Evolutionary conservation across 2,329 filamentous ascomycete genomes (phyloP).

Genomic region (Sarocladium kiliense): DNA sequence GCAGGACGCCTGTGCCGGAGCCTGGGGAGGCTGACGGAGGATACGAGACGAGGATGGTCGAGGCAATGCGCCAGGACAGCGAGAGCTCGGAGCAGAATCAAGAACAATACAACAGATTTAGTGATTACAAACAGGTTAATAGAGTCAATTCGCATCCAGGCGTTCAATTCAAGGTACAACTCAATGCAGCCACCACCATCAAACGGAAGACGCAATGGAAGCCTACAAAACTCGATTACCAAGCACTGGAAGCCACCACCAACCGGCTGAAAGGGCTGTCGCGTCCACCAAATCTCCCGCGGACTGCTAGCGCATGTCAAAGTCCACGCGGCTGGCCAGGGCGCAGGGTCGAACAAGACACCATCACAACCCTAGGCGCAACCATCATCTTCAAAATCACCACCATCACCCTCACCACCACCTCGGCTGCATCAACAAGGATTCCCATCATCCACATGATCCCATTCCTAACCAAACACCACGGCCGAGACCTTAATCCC

Average conservation of each 20-base stretch:
- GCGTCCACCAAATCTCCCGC: slow-evolving; percentile 1
- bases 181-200: background rate
- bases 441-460: slow-evolving; percentile 1
- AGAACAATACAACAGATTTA: too few relatives aligned
- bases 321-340: slow-evolving; percentile 3
- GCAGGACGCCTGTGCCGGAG: background rate
- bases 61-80: background rate
- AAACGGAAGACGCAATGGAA: too few relatives aligned
- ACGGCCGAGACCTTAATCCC: background rate
- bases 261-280: background rate
- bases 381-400: slow-evolving; percentile 1
- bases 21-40: slow-evolving; percentile 1
- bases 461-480: background rate
- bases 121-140: background rate
- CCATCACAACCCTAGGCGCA: slow-evolving; percentile 2
- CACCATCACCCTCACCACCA: background rate
- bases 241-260: background rate
- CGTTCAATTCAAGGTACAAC: background rate
- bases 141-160: background rate
- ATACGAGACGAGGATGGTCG: background rate
- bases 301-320: slow-evolving; percentile 1
- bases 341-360: background rate
- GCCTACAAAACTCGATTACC: background rate
- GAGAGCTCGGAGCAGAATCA: too few relatives aligned
- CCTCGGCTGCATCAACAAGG: background rate